Base-by-base conservation (phyloP, 148 eudicot genomes). In the Rhododendron griersonianum region DNA sequence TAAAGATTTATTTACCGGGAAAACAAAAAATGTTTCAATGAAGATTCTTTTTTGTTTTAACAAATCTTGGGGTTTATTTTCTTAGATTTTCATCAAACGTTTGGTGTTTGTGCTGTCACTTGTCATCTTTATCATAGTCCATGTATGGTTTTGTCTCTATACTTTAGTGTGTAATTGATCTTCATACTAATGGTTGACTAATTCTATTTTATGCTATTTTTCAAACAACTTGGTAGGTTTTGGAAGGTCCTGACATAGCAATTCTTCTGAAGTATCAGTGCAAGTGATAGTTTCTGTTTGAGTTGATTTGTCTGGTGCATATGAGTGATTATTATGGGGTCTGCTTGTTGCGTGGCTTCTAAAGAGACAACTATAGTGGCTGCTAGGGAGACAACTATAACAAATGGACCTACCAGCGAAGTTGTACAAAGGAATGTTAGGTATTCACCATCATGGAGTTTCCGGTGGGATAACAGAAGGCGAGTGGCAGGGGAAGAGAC, bases 371-470 rank as follows among this genome's bases (percentile, higher is more conserved):
- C 93, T 80, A 90, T 94, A 88, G 73, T 67, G 33, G 73, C 73
- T n/a, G 73, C 73, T 67, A 67, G 73, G 33, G 73, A 67, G 33
- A 89, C 91, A 91, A 91, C 93, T 78, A 90, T 94, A 88, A 91
- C 90, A 51, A 93, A 89, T 87, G 93, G 94, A 90, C 83, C 98
- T 21, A 86, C 87, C 75, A 87, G 89, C 76, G 99, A 97, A 39
- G 78, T 88, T 88, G 57, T 87, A 83, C 92, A 89, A 59, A 93
- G 99, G 87, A 93, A 93, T 89, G 86, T 87, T 37, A 89, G 96
- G 84, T 88, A 93, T 86, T 97, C 99, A 18, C 98, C 99, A 59
- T 91, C 98, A 6, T 97, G 99, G 99, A 97, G 99, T 91, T 91
- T 97, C 86, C 93, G 95, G 41, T 93, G 98, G 99, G 99, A 97